Conservation (phyloP, 2,329 filamentous ascomycete species). For the Ophiostoma populinum region DNA sequence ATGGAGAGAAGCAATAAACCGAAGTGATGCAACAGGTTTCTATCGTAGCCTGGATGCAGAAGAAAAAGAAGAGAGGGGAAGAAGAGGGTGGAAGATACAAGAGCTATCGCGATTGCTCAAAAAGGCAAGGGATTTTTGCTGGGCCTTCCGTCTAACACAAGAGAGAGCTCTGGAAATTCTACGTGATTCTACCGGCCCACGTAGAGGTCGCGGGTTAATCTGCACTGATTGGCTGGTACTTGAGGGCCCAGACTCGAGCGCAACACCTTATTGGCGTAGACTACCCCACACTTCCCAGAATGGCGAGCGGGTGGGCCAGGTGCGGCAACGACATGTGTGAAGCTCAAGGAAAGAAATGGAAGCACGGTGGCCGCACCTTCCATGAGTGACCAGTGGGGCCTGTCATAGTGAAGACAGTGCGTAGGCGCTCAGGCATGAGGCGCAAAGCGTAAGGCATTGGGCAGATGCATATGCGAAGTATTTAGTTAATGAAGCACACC, state of each 20-base stretch:
- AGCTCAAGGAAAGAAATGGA: too few relatives aligned
- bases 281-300: background rate
- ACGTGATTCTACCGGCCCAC: conserved; percentile 19
- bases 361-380: conserved; percentile 1
- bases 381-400: conserved; percentile 1
- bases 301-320: background rate
- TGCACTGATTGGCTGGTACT: conserved; percentile 14
- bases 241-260: too few relatives aligned
- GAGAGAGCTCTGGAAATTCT: conserved; percentile 17
- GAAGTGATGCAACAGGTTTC: background rate
- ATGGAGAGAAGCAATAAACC: background rate
- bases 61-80: conserved; percentile 1
- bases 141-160: too few relatives aligned
- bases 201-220: conserved; percentile 9
- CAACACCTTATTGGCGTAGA: too few relatives aligned
- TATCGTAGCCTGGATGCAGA: conserved; percentile 4
- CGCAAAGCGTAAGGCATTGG: too few relatives aligned
- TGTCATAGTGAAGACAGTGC: background rate
- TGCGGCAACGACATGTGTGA: background rate
- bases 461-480: too few relatives aligned
- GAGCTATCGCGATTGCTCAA: conserved; percentile 15
- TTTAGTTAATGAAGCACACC: too few relatives aligned
- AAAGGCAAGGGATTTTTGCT: conserved; percentile 15
- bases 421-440: too few relatives aligned
- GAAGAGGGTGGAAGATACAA: conserved; percentile 11